These are phyloP conservation scores for Trichodelitschia bisporula DNA, from an alignment of 495 filamentous ascomycete genomes.

Conservation along the genomic window DNA sequence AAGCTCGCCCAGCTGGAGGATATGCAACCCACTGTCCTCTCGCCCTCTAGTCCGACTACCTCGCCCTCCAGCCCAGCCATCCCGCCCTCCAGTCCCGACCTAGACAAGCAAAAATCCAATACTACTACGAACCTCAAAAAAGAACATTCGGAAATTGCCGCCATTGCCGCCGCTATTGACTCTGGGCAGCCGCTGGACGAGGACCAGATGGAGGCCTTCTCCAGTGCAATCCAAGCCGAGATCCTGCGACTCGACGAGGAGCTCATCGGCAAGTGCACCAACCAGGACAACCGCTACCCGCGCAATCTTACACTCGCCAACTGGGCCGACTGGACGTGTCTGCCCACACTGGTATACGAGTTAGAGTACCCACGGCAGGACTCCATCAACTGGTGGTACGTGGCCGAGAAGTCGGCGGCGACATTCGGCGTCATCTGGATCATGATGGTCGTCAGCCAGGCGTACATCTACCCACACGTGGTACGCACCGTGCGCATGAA, in stretches of 20 bases:
- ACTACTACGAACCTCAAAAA: conserved; percentile 12
- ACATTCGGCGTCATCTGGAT: conserved; percentile 42
- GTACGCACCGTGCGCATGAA: conserved; percentile 39
- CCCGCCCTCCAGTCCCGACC: background rate
- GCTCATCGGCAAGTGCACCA: conserved; percentile 28
- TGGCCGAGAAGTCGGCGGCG: conserved; percentile 39
- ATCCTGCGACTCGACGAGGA: conserved; percentile 34
- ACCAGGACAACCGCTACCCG: conserved; percentile 26
- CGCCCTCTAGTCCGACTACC: conserved; percentile 12
- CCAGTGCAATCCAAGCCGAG: conserved; percentile 33
- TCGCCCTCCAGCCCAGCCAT: too few species aligned
- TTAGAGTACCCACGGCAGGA: conserved; percentile 49
- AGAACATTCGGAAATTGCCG: conserved; percentile 23
- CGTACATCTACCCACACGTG: conserved; percentile 39
- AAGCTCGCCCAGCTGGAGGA: conserved; percentile 21
- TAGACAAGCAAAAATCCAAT: conserved; percentile 1
- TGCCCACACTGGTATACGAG: conserved; percentile 56
- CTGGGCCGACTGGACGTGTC: conserved; percentile 43
- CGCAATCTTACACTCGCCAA: conserved; percentile 39
- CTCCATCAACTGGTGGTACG: conserved; percentile 43
- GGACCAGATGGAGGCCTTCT: conserved; percentile 32
- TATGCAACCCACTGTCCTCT: conserved; percentile 9
- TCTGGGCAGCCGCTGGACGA: conserved; percentile 28
- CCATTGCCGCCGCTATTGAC: conserved; percentile 28
- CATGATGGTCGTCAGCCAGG: conserved; percentile 26